These are phyloP conservation scores for Acidiella bohemica DNA, from an alignment of 495 filamentous ascomycete species.

Conservation along the genomic window DNA sequence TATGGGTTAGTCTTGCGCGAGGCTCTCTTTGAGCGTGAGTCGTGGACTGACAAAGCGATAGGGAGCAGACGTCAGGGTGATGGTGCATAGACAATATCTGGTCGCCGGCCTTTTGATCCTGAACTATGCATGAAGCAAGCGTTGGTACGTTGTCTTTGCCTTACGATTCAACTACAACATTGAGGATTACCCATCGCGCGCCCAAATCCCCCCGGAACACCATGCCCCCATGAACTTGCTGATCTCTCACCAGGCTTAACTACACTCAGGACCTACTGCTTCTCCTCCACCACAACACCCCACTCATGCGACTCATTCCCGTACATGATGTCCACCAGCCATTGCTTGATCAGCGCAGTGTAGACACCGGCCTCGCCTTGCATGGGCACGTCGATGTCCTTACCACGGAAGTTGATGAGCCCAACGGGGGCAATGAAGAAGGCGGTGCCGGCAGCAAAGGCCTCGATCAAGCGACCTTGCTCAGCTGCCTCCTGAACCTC, in stretches of 20 bases:
- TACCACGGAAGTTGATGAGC: conserved; percentile 56
- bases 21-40: background rate
- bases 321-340: conserved; percentile 77
- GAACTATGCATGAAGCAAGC: too few relatives aligned
- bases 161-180: too few relatives aligned
- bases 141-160: too few relatives aligned
- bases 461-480: conserved; percentile 68
- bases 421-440: conserved; percentile 71
- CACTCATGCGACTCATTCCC: conserved; percentile 68
- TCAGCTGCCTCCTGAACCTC: conserved; percentile 60
- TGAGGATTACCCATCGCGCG: too few relatives aligned
- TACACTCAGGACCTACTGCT: too few relatives aligned
- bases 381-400: conserved; percentile 54
- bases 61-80: conserved; percentile 6
- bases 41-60: conserved; percentile 1
- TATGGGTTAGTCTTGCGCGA: conserved; percentile 32
- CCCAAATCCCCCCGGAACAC: too few relatives aligned
- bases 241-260: too few relatives aligned
- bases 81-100: too few relatives aligned
- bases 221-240: too few relatives aligned
- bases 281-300: conserved; percentile 48
- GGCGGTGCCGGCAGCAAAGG: conserved; percentile 81
- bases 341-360: conserved; percentile 56
- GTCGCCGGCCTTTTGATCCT: too few relatives aligned
- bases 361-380: conserved; percentile 46